Conservation (phyloP, 768 basidiomycete species). For the Auriscalpium orientale region DNA sequence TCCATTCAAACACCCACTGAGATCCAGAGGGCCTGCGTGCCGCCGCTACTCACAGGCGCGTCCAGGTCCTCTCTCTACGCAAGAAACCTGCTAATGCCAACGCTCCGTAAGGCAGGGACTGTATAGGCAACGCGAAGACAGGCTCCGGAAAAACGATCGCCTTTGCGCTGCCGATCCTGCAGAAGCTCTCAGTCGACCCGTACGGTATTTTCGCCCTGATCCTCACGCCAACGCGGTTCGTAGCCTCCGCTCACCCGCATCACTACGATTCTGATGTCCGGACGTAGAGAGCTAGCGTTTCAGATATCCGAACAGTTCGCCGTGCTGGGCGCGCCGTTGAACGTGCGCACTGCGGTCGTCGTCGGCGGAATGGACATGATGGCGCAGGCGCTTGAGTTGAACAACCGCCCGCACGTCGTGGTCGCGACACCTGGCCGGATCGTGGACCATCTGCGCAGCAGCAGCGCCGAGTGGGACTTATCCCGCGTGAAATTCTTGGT, state of each 20-base stretch:
- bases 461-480: constrained; percentile 74
- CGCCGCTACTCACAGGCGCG: constrained; percentile 72
- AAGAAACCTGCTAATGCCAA: constrained; percentile 11
- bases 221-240: constrained; percentile 89
- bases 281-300: constrained; percentile 85
- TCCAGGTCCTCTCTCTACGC: background rate
- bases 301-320: constrained; percentile 96
- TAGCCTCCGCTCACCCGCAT: constrained; percentile 1
- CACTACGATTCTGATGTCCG: background rate
- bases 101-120: constrained; percentile 68
- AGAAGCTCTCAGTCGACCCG: constrained; percentile 80
- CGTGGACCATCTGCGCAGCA: constrained; percentile 80
- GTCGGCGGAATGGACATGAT: constrained; percentile 99
- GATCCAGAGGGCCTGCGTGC: constrained; percentile 87
- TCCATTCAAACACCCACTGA: constrained; percentile 81
- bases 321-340: constrained; percentile 77
- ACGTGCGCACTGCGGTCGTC: constrained; percentile 77
- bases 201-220: constrained; percentile 93
- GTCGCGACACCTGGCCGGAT: constrained; percentile 95
- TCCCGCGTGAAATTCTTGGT: constrained; percentile 82
- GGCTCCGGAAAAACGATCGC: constrained; percentile 98
- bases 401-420: constrained; percentile 82
- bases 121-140: constrained; percentile 96
- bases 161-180: constrained; percentile 91
- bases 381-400: constrained; percentile 81